Conservation (phyloP, 176 grass and related monocot genomes). For the Phoenix dactylifera region DNA sequence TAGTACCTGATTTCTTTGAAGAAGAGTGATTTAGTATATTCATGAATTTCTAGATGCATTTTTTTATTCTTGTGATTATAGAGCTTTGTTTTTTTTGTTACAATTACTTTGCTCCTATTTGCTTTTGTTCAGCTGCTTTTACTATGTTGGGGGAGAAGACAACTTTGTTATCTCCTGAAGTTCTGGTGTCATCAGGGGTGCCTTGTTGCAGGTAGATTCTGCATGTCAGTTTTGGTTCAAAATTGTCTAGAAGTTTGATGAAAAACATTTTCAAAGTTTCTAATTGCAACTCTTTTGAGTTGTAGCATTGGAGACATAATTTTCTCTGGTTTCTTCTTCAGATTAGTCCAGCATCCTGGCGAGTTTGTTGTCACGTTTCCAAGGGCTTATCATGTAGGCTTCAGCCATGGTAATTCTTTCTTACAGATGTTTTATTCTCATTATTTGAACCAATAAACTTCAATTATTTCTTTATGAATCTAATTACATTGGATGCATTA, state of each 20-base stretch:
- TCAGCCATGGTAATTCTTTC: constrained; percentile 73
- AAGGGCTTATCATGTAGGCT: constrained; percentile 89
- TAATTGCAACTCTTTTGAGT: no score
- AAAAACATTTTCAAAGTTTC: no score
- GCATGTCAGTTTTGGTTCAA: neutral
- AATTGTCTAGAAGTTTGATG: neutral
- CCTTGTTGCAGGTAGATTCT: constrained; percentile 79
- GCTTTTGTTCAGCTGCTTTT: constrained; percentile 47
- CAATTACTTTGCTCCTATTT: neutral
- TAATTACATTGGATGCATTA: no score
- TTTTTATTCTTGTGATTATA: neutral
- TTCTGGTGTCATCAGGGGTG: constrained; percentile 52
- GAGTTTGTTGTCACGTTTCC: constrained; percentile 99
- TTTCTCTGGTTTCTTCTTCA: constrained; percentile 20
- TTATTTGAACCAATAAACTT: no score
- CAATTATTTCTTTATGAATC: no score
- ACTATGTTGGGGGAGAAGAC: constrained; percentile 91
- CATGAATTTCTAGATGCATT: no score
- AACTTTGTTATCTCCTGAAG: constrained; percentile 77
- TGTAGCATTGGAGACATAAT: no score
- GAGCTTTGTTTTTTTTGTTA: constrained; percentile 5
- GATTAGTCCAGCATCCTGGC: constrained; percentile 93
- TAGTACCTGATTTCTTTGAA: neutral
- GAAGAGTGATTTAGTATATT: no score
- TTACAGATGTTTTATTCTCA: no score